These are phyloP conservation scores for Aleurites moluccanus DNA, from an alignment of 441 rosid genomes.

Conservation along the genomic window DNA sequence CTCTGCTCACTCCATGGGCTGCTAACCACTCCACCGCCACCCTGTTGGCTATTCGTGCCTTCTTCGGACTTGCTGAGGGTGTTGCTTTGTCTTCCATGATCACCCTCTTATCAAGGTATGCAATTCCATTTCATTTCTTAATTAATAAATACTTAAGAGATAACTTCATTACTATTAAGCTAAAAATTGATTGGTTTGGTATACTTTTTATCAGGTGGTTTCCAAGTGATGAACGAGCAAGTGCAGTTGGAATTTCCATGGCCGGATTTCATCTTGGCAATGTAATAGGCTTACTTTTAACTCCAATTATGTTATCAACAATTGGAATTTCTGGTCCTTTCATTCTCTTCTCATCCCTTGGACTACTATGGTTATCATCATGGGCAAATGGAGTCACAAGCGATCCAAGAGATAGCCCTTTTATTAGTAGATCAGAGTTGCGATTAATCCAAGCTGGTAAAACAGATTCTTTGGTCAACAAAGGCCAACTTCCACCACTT, in stretches of 20 bases:
- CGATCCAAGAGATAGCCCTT: constrained; percentile 67
- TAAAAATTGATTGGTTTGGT: too few species aligned
- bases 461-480: constrained; percentile 32
- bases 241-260: constrained; percentile 90
- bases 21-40: constrained; percentile 72
- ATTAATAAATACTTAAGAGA: too few species aligned
- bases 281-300: constrained; percentile 66
- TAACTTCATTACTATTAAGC: too few species aligned
- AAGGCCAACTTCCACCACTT: constrained; percentile 48
- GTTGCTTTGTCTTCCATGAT: constrained; percentile 93
- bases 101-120: constrained; percentile 81
- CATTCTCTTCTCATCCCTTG: constrained; percentile 68
- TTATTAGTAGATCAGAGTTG: constrained; percentile 57
- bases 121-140: neutral
- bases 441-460: constrained; percentile 74
- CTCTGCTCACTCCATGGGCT: constrained; percentile 92
- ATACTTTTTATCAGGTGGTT: constrained; percentile 59
- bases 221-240: constrained; percentile 79
- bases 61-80: constrained; percentile 91
- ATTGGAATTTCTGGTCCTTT: constrained; percentile 78
- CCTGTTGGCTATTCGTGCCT: constrained; percentile 68
- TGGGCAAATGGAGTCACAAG: constrained; percentile 59
- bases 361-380: constrained; percentile 63
- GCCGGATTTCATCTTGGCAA: constrained; percentile 98
- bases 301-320: constrained; percentile 76